phyloP scores from a whole-genome alignment of 805 yeast genomes.

The Zygotorulaspora sp. region DNA sequence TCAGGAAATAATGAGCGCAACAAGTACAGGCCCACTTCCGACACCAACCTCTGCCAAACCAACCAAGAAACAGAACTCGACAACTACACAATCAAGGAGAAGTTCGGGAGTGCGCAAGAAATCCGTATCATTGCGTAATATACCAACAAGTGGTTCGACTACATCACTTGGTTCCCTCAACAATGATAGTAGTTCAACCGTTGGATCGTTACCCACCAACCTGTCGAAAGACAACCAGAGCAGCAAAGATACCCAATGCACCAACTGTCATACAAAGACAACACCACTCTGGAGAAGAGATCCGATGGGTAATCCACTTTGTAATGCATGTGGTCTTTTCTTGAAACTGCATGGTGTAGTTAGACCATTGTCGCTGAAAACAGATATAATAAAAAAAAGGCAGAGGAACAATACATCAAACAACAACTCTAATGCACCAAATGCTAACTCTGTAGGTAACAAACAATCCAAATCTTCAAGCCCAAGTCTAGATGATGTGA shows the following conservation, averaged over 20 bases:
- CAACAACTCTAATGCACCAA: conserved; percentile 17
- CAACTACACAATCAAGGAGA: conserved; percentile 6
- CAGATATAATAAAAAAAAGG: conserved; percentile 87
- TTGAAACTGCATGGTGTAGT: conserved; percentile 88
- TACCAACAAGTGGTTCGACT: conserved; percentile 7
- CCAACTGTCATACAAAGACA: conserved; percentile 83
- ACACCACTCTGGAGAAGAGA: conserved; percentile 95
- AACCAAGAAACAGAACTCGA: conserved; percentile 2
- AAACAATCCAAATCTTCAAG: conserved; percentile 10
- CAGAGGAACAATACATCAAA: conserved; percentile 46
- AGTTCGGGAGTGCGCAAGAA: conserved; percentile 14
- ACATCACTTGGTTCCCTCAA: conserved; percentile 12
- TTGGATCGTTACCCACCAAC: conserved; percentile 2
- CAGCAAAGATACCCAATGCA: conserved; percentile 46
- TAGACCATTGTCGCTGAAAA: conserved; percentile 81
- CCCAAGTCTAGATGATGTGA: conserved; percentile 8
- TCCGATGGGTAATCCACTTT: conserved; percentile 82
- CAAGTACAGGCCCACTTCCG: conserved; percentile 1
- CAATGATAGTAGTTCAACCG: conserved; percentile 5
- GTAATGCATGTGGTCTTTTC: conserved; percentile 94
- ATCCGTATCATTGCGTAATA: conserved; percentile 8
- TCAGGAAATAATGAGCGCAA: background rate
- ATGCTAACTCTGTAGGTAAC: conserved; percentile 18
- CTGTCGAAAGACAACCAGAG: background rate
- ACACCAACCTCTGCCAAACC: conserved; percentile 1